These are phyloP conservation scores for Pyrrhoderma noxium DNA, from an alignment of 1,284 basidiomycete genomes.

Conservation along the genomic window DNA sequence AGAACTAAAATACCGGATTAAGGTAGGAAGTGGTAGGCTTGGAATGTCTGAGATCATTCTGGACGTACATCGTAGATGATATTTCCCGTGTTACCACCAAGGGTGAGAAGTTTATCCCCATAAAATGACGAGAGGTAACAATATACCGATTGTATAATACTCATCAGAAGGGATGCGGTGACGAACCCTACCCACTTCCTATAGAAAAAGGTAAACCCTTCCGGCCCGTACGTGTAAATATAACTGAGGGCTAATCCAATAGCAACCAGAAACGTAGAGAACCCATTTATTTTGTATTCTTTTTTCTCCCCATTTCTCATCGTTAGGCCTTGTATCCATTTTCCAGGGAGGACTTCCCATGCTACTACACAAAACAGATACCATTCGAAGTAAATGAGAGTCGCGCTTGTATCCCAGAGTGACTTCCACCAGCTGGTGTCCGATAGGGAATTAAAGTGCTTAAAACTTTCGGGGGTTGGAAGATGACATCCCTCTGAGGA, in stretches of 20 bases:
- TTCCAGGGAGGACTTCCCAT: slow-evolving; percentile 84
- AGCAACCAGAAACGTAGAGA: slow-evolving; percentile 78
- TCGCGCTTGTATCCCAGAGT: slow-evolving; percentile 78
- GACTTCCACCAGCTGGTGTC: slow-evolving; percentile 54
- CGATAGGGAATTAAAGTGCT: slow-evolving; percentile 39
- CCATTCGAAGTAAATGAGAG: slow-evolving; percentile 79
- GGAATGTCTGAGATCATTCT: too few relatives aligned
- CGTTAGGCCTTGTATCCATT: slow-evolving; percentile 72
- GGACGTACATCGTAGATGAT: slow-evolving; percentile 79
- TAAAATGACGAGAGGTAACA: slow-evolving; percentile 74
- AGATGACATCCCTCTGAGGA: slow-evolving; percentile 69
- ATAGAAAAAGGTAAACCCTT: slow-evolving; percentile 83
- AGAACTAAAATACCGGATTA: slow-evolving; percentile 56
- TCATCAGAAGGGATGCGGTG: slow-evolving; percentile 79
- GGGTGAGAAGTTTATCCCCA: slow-evolving; percentile 68
- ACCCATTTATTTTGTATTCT: slow-evolving; percentile 93
- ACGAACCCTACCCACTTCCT: slow-evolving; percentile 88
- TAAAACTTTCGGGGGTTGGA: slow-evolving; percentile 34
- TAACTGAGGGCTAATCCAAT: slow-evolving; percentile 63
- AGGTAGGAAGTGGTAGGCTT: background rate
- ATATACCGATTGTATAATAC: slow-evolving; percentile 64
- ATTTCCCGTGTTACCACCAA: slow-evolving; percentile 89
- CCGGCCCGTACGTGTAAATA: slow-evolving; percentile 68
- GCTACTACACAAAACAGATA: slow-evolving; percentile 83
- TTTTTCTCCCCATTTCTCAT: slow-evolving; percentile 75